Percentiles rank a stretch among this genome's conserved stretches.
phyloP scores from a whole-genome alignment of 768 basidiomycete genomes.

The Termitomyces sp. region DNA sequence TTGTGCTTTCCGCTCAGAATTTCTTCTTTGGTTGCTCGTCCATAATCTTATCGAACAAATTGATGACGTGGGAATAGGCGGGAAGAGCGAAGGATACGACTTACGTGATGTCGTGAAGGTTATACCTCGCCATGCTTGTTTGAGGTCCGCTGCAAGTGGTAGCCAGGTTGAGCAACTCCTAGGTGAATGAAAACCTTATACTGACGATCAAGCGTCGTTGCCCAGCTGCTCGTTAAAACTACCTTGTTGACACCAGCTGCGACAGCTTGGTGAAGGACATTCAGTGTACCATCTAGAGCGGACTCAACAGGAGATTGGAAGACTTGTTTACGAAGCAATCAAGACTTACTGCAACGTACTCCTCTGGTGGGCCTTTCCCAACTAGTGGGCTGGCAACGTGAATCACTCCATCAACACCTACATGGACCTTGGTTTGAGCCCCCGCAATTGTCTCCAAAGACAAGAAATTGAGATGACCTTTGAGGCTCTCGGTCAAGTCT shows the following conservation, averaged over 20 bases:
- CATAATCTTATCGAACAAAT: constrained; percentile 3
- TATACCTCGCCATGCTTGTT: not conserved
- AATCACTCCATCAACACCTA: constrained; percentile 35
- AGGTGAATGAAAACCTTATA: not conserved
- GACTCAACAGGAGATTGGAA: not conserved
- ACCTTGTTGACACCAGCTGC: constrained; percentile 6
- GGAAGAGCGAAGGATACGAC: not conserved
- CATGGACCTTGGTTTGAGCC: not conserved
- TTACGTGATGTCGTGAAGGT: constrained; percentile 1
- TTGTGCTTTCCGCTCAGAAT: constrained; percentile 5
- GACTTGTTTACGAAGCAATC: not conserved
- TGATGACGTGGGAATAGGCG: not conserved
- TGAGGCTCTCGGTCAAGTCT: constrained; percentile 9
- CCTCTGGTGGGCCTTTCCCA: constrained; percentile 4
- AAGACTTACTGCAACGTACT: constrained; percentile 3
- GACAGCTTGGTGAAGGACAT: constrained; percentile 11
- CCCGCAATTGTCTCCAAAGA: not conserved
- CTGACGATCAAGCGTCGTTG: constrained; percentile 8
- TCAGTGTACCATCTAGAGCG: constrained; percentile 11
- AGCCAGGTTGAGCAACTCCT: not conserved
- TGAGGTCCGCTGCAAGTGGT: not conserved
- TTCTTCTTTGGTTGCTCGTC: constrained; percentile 3
- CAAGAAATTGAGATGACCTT: constrained; percentile 1
- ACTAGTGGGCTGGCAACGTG: constrained; percentile 25
- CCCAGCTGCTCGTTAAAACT: constrained; percentile 10